Conservation (phyloP, 169 alveolate genomes). For the Cryptosporidium ryanae region DNA sequence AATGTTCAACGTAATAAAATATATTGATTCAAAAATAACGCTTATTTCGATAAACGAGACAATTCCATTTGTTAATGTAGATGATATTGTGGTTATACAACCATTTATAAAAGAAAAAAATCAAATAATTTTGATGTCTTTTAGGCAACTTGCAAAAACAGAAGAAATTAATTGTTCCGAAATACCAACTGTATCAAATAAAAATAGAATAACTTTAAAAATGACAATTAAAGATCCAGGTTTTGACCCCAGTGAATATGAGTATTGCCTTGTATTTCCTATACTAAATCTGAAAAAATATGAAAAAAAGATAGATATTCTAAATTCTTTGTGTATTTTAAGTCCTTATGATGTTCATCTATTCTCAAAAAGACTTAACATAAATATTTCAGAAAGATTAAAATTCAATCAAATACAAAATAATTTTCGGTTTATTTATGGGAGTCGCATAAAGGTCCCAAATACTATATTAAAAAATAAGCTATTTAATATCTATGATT, state of each 20-base stretch:
- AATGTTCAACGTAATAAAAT: constrained; percentile 12
- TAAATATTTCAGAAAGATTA: too few species aligned
- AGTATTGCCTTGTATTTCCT: constrained; percentile 1
- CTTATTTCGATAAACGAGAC: background rate
- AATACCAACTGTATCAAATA: background rate
- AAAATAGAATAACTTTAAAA: constrained; percentile 3
- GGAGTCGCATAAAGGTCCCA: too few species aligned
- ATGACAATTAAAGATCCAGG: constrained; percentile 44
- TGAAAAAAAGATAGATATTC: constrained; percentile 12
- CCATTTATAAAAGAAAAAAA: constrained; percentile 11
- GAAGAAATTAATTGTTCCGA: background rate
- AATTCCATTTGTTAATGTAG: background rate
- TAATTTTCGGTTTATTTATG: too few species aligned
- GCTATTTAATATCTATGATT: too few species aligned
- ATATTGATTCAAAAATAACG: constrained; percentile 16
- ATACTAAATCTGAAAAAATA: constrained; percentile 1
- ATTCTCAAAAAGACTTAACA: too few species aligned
- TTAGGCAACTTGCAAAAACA: constrained; percentile 26
- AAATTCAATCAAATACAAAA: too few species aligned
- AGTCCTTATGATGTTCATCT: too few species aligned
- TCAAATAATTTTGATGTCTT: constrained; percentile 28
- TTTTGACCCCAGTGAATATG: constrained; percentile 20
- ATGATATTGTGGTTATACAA: constrained; percentile 22
- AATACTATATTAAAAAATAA: too few species aligned
- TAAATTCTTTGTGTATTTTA: background rate